Conservation (phyloP, 306 rosid species). For the Quercus gilva region DNA sequence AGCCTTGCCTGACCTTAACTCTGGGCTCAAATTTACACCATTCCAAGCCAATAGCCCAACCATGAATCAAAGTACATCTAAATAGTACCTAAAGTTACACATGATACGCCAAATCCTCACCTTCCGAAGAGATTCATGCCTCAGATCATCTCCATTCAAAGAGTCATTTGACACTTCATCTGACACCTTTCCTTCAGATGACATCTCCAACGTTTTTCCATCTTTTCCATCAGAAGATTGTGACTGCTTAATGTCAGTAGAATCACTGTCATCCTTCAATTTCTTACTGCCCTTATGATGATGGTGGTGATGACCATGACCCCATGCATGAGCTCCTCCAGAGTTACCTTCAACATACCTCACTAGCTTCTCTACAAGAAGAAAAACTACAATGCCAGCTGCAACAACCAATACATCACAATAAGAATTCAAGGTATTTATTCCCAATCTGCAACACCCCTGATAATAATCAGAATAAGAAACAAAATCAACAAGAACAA, state of each 20-base stretch:
- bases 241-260: slow-evolving; percentile 34
- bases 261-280: slow-evolving; percentile 56
- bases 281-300: slow-evolving; percentile 56
- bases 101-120: slow-evolving; percentile 35
- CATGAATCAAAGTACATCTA: not conserved
- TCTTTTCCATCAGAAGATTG: slow-evolving; percentile 26
- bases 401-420: slow-evolving; percentile 31
- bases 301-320: slow-evolving; percentile 81
- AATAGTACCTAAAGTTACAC: not conserved
- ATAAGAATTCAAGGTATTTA: slow-evolving; percentile 15
- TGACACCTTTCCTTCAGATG: slow-evolving; percentile 31
- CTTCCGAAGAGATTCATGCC: slow-evolving; percentile 51
- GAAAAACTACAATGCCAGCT: slow-evolving; percentile 95
- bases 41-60: not conserved
- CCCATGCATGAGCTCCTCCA: slow-evolving; percentile 58
- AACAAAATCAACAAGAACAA: slow-evolving; percentile 2
- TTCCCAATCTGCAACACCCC: slow-evolving; percentile 17
- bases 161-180: slow-evolving; percentile 30
- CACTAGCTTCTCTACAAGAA: slow-evolving; percentile 88
- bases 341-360: slow-evolving; percentile 90
- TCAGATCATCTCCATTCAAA: slow-evolving; percentile 36
- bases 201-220: slow-evolving; percentile 23
- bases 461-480: not conserved
- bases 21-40: not conserved
- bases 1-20: not conserved